These are phyloP conservation scores for Cynanchum wilfordii DNA, from an alignment of 257 asterid species.

Conservation along the genomic window DNA sequence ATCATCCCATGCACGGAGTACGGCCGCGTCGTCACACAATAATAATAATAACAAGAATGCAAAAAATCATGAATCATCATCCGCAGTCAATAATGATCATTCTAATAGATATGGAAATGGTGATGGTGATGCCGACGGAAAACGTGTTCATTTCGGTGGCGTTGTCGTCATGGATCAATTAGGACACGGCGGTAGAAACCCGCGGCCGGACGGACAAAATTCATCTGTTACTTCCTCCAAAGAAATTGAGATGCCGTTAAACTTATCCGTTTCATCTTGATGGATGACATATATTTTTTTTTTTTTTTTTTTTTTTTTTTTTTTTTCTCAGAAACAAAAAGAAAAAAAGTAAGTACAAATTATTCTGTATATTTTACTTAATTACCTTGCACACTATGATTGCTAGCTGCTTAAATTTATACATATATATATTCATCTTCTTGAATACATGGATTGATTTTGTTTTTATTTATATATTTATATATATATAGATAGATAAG, in stretches of 20 bases:
- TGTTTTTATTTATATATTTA: too few species aligned
- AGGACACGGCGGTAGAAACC: not conserved
- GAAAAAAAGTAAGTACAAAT: too few species aligned
- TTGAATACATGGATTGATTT: not conserved
- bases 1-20: not conserved
- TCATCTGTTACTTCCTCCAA: conserved; percentile 19
- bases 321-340: too few species aligned
- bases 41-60: too few species aligned
- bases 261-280: conserved; percentile 9
- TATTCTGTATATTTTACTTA: too few species aligned
- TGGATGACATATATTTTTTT: not conserved
- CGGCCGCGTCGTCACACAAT: not conserved
- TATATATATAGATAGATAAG: too few species aligned
- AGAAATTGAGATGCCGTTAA: conserved; percentile 31
- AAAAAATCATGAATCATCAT: not conserved
- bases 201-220: conserved; percentile 1
- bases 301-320: not conserved
- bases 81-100: not conserved
- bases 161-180: conserved; percentile 2
- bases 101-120: not conserved
- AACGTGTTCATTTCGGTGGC: not conserved
- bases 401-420: not conserved
- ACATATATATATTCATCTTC: not conserved
- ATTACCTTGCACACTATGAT: too few species aligned
- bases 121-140: not conserved